Conservation (phyloP, 1,284 basidiomycete genomes). For the Sphaerobolus stellatus region DNA sequence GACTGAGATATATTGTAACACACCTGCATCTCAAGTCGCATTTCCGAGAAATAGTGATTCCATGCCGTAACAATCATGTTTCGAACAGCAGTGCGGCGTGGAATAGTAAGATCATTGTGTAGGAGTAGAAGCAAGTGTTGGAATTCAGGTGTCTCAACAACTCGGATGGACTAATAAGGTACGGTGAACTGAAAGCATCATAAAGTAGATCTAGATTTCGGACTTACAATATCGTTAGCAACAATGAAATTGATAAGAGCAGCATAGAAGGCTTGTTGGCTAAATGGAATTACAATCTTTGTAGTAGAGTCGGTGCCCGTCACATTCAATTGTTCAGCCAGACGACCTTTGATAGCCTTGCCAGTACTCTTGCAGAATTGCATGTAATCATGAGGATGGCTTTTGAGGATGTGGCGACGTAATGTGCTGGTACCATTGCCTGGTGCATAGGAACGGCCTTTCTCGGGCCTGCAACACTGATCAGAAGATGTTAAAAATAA, state of each 20-base stretch:
- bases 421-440: not conserved
- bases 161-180: not conserved
- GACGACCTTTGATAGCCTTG: not conserved
- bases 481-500: not conserved
- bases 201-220: not conserved
- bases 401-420: not conserved
- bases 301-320: too few relatives aligned
- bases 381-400: not conserved
- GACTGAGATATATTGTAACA: not conserved
- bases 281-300: not conserved
- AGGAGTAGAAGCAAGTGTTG: not conserved
- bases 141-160: not conserved
- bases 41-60: not conserved
- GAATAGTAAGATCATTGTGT: not conserved
- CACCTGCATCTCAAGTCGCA: not conserved
- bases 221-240: slow-evolving; percentile 47
- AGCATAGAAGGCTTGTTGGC: not conserved
- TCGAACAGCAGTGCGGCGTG: not conserved
- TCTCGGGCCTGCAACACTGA: not conserved
- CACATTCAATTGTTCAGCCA: not conserved
- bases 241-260: not conserved
- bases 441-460: not conserved
- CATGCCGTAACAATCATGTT: not conserved
- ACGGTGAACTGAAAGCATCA: not conserved
- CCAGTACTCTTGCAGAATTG: not conserved